These are phyloP conservation scores for Ogataea chonburiensis DNA, from an alignment of 805 yeast species.

Conservation along the genomic window DNA sequence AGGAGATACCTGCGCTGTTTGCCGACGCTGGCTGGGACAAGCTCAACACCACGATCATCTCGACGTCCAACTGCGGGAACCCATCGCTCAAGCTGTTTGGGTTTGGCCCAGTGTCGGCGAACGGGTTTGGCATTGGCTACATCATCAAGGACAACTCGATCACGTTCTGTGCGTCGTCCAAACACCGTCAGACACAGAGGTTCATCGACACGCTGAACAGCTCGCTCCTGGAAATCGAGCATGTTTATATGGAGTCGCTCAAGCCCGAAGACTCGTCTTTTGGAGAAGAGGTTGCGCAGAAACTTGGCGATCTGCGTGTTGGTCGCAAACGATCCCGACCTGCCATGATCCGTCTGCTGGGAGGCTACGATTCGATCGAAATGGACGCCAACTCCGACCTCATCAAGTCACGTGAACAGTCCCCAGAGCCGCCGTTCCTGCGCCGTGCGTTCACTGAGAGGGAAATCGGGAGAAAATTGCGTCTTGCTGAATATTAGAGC, in stretches of 20 bases:
- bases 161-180: constrained; percentile 79
- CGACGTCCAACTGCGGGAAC: constrained; percentile 90
- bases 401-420: constrained; percentile 55
- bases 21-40: constrained; percentile 88
- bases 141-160: constrained; percentile 79
- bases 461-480: constrained; percentile 63
- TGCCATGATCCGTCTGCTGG: constrained; percentile 46
- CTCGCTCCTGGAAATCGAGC: constrained; percentile 58
- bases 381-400: constrained; percentile 53
- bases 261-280: constrained; percentile 15
- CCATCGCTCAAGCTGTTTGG: constrained; percentile 86
- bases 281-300: constrained; percentile 22
- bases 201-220: constrained; percentile 67
- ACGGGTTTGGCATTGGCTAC: constrained; percentile 93
- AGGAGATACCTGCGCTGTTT: constrained; percentile 68
- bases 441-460: constrained; percentile 34
- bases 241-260: constrained; percentile 40
- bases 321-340: constrained; percentile 23
- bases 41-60: constrained; percentile 73
- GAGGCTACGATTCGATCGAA: constrained; percentile 89
- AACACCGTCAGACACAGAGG: constrained; percentile 83
- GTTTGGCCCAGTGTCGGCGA: constrained; percentile 85
- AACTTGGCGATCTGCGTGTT: constrained; percentile 20
- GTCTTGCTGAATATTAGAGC: constrained; percentile 58
- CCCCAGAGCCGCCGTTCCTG: constrained; percentile 49